Evolutionary conservation across 768 basidiomycete genomes (phyloP).

Genomic region (Amanita pallidorosea): DNA sequence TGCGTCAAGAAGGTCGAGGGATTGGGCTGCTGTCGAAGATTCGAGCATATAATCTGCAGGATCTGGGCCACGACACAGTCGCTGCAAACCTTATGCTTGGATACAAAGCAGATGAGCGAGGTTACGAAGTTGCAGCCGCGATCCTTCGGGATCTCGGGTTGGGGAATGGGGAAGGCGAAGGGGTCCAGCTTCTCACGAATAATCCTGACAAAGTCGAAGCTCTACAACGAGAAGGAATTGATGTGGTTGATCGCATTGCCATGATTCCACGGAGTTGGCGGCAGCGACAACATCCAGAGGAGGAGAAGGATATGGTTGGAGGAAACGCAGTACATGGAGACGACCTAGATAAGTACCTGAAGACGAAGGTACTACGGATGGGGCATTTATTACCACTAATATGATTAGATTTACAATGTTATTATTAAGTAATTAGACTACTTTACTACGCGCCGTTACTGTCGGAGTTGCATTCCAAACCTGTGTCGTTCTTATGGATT

Average conservation of each 20-base stretch:
- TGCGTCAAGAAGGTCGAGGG: conserved; percentile 95
- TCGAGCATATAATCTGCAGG: conserved; percentile 94
- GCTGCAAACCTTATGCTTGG: conserved; percentile 94
- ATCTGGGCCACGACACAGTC: conserved; percentile 98
- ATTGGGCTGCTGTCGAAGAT: conserved; percentile 96
- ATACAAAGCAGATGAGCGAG: conserved; percentile 87
- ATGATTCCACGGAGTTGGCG: conserved; percentile 95
- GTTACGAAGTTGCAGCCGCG: conserved; percentile 84
- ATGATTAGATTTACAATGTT: too few relatives aligned
- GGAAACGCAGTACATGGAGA: conserved; percentile 65
- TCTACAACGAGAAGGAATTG: conserved; percentile 73
- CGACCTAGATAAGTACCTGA: conserved; percentile 89
- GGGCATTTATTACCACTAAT: conserved; percentile 41
- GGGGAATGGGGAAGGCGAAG: conserved; percentile 34
- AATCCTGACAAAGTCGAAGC: conserved; percentile 96
- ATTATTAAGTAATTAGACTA: too few relatives aligned
- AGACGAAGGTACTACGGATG: conserved; percentile 96
- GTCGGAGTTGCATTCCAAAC: neutral
- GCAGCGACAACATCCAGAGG: conserved; percentile 23
- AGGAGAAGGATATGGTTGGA: conserved; percentile 47
- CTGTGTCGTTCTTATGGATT: conserved; percentile 2
- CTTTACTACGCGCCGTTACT: too few relatives aligned
- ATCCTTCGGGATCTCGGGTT: conserved; percentile 85
- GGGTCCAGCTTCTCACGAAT: conserved; percentile 83
- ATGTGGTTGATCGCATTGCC: conserved; percentile 72